A percentile compares a stretch with the other conserved stretches of the same genome.
These are phyloP conservation scores for Recurvomyces mirabilis DNA, from an alignment of 495 filamentous ascomycete genomes.

Conservation along the genomic window DNA sequence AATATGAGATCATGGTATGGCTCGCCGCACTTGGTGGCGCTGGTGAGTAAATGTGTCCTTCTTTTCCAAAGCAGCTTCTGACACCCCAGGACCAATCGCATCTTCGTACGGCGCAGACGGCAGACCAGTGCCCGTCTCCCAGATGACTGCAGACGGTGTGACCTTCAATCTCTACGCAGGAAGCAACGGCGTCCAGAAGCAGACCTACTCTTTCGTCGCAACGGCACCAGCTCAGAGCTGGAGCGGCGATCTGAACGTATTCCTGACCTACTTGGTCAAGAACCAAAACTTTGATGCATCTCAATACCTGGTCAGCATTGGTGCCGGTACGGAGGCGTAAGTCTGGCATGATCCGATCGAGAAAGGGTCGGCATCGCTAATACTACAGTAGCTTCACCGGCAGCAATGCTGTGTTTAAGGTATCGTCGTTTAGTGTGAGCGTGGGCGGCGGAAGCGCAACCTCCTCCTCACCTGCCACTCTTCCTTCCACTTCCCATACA, in stretches of 20 bases:
- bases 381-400: neutral
- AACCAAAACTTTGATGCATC: constrained; percentile 38
- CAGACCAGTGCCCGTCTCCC: constrained; percentile 38
- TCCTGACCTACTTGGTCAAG: constrained; percentile 44
- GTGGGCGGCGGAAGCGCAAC: neutral
- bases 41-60: no score
- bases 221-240: constrained; percentile 34
- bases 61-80: no score
- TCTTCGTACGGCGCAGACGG: constrained; percentile 44
- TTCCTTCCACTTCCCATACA: no score
- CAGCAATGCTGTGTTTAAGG: neutral
- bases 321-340: constrained; percentile 46
- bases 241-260: constrained; percentile 43
- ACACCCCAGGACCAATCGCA: constrained; percentile 51
- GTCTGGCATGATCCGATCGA: neutral
- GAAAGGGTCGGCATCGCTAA: neutral
- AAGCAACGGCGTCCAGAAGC: neutral
- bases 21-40: constrained; percentile 49
- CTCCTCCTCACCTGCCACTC: no score
- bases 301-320: constrained; percentile 43
- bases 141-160: constrained; percentile 8
- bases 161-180: neutral
- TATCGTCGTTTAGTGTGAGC: neutral
- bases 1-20: constrained; percentile 65
- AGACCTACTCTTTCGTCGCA: neutral